A percentile compares a stretch with the other conserved stretches of the same genome.
These are phyloP conservation scores for Phytophthora ohioensis DNA, from an alignment of 352 stramenopile species.

Conservation along the genomic window DNA sequence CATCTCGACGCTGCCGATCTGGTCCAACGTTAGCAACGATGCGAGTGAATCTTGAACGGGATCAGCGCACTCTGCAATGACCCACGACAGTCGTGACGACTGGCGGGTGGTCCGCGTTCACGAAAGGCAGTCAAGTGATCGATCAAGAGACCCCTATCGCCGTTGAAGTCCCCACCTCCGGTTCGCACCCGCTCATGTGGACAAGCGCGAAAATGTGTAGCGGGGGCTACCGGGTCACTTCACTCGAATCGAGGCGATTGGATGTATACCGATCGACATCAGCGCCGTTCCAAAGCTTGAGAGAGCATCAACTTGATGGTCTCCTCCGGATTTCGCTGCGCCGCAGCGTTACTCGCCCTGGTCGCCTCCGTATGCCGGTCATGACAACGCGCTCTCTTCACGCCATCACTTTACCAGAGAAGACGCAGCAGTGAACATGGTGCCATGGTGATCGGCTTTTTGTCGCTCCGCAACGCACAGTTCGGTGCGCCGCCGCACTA, in stretches of 20 bases:
- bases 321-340: conserved; percentile 6
- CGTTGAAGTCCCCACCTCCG: neutral
- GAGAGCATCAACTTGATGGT: conserved; percentile 12
- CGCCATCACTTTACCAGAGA: conserved; percentile 19
- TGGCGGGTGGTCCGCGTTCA: conserved; percentile 18
- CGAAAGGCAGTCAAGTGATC: conserved; percentile 7
- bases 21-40: conserved; percentile 20
- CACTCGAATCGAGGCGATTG: conserved; percentile 1
- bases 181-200: conserved; percentile 2
- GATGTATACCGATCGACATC: neutral
- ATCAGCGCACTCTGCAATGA: neutral
- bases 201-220: conserved; percentile 1
- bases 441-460: conserved; percentile 4
- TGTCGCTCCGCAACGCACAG: neutral
- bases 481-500: conserved; percentile 11
- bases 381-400: conserved; percentile 24
- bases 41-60: conserved; percentile 9
- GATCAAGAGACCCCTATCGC: neutral
- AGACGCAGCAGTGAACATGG: conserved; percentile 21
- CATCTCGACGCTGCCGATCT: conserved; percentile 14
- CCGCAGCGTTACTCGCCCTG: conserved; percentile 1
- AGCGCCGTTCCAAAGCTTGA: neutral
- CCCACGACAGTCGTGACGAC: neutral
- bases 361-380: conserved; percentile 30
- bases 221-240: neutral